A percentile compares a stretch with the other conserved stretches of the same genome.
phyloP scores from a whole-genome alignment of 169 alveolate genomes.

The Fabrea salina region DNA sequence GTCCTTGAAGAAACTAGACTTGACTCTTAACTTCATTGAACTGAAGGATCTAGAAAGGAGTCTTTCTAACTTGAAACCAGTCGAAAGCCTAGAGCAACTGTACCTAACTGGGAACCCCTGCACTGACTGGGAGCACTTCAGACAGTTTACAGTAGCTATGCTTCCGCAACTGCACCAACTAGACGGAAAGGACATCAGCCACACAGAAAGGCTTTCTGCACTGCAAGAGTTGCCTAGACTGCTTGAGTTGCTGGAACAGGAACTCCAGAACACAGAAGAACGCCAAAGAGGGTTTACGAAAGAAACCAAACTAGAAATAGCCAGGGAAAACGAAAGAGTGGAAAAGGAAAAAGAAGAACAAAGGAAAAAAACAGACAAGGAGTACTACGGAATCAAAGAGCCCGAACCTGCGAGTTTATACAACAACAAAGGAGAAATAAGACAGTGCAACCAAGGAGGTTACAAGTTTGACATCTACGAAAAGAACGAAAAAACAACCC shows the following conservation, averaged over 20 bases:
- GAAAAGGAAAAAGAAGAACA: conserved; percentile 49
- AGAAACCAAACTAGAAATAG: conserved; percentile 45
- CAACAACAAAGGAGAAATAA: conserved; percentile 79
- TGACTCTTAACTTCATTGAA: conserved; percentile 89
- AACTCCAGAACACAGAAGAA: conserved; percentile 24
- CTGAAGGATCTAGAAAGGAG: conserved; percentile 81
- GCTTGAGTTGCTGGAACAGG: conserved; percentile 54
- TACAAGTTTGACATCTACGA: conserved; percentile 66
- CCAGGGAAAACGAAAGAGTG: conserved; percentile 60
- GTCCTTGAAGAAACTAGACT: conserved; percentile 87
- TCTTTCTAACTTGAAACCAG: conserved; percentile 59
- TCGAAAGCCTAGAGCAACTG: conserved; percentile 69
- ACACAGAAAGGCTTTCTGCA: conserved; percentile 79
- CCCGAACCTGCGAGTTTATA: conserved; percentile 63
- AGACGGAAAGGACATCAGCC: conserved; percentile 84
- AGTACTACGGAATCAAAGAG: conserved; percentile 49
- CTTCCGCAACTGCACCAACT: conserved; percentile 67
- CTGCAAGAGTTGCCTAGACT: conserved; percentile 54
- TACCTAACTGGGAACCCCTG: conserved; percentile 94
- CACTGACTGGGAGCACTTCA: conserved; percentile 75
- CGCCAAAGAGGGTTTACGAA: conserved; percentile 33
- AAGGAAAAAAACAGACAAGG: conserved; percentile 37
- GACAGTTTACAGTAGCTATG: conserved; percentile 64
- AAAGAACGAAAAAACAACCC: conserved; percentile 60
- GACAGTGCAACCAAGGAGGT: conserved; percentile 87